These are phyloP conservation scores for Penicillium sp. DNA, from an alignment of 2,329 filamentous ascomycete species.

Conservation along the genomic window DNA sequence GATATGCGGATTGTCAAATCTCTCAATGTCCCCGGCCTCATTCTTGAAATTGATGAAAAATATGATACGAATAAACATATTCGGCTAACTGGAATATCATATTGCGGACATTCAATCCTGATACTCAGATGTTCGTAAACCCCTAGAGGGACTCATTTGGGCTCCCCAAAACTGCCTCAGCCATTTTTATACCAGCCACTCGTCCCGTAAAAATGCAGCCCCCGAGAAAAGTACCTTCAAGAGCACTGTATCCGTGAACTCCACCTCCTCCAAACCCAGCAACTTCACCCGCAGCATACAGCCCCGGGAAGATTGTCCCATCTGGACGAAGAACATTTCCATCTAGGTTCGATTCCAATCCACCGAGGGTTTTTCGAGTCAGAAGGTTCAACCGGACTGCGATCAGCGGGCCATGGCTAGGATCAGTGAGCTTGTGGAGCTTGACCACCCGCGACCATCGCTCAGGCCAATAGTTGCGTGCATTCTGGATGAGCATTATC, in stretches of 20 bases:
- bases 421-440: background rate
- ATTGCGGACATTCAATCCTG: background rate
- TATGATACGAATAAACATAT: background rate
- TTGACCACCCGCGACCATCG: background rate
- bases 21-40: background rate
- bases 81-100: background rate
- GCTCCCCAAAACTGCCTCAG: background rate
- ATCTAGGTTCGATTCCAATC: background rate
- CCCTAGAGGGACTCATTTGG: background rate
- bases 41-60: background rate
- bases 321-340: slow-evolving; percentile 1
- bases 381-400: slow-evolving; percentile 1
- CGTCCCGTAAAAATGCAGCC: slow-evolving; percentile 3
- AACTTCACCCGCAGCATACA: slow-evolving; percentile 1
- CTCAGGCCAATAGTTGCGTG: background rate
- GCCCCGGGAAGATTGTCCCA: background rate
- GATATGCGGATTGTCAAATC: background rate
- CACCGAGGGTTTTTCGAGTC: slow-evolving; percentile 1
- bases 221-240: slow-evolving; percentile 1
- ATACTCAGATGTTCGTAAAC: background rate
- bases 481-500: slow-evolving; percentile 1
- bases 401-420: background rate
- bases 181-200: background rate
- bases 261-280: slow-evolving; percentile 1
- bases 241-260: slow-evolving; percentile 1